Evolutionary conservation across 202 grass and related monocot species (phyloP), one percentile per base, ranked within the genome.

Genomic region (Musa balbisiana): DNA sequence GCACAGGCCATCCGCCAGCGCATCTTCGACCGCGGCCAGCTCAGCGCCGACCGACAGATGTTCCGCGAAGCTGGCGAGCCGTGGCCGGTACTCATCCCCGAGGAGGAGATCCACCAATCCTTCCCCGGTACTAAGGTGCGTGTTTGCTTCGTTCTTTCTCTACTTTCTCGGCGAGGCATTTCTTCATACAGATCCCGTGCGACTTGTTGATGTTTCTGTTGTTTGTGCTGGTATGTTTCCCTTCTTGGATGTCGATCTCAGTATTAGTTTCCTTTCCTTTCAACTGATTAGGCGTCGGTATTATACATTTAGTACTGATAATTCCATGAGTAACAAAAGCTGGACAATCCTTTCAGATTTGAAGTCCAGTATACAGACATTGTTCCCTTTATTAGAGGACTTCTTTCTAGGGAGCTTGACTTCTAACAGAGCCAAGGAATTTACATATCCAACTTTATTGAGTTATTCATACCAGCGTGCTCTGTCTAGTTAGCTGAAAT

Each of bases 11-110:
- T 98, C 77, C 83, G 78, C 21, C 73, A 97, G 22, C 85, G 85
- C 83, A 98, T 98, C 83, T 88, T 98, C 63, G 74, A 83, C 53
- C 80, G 86, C 2, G 94, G 94, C 9, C 84, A 81, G 60, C 75
- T 93, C 49, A 84, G 91, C 9, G 90, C 86, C 1, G 86, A 98
- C n/a, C n/a, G n/a, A 59, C 88, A 93, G 77, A 88, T 98, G 82
- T 98, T 93, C 84, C 88, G 91, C 22, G 88, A 93, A 0, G 94
- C 81, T 1, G 91, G 91, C 22, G 91, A 93, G 72, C 66, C 78
- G 15, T 98, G 94, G 94, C 94, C 94, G 5, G 87, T 98, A 3
- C 27, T 98, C 71, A 93, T 93, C 65, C 94, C 91, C 1, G 79
- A 83, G 29, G 85, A 98, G 71, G 94, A 98, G 88, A 82, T 98